phyloP scores from a whole-genome alignment of 495 filamentous ascomycete genomes.

The Aspergillus ostianus region DNA sequence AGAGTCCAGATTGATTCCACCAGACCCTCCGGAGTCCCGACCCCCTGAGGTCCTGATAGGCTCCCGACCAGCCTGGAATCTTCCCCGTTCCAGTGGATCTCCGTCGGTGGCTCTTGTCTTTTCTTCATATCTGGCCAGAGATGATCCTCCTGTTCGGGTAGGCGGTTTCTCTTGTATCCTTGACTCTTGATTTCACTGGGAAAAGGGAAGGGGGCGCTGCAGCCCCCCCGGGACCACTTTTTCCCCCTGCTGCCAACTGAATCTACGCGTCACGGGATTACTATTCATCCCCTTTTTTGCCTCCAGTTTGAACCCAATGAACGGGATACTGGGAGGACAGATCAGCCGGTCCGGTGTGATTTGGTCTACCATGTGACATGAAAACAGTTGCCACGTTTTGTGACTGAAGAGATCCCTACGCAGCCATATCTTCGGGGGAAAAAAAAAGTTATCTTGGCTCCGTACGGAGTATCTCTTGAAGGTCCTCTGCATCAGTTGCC shows the following conservation, averaged over 20 bases:
- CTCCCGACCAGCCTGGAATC: slow-evolving; percentile 9
- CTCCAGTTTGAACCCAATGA: neutral
- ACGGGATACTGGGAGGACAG: no score
- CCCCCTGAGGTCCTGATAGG: slow-evolving; percentile 22
- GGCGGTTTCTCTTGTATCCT: no score
- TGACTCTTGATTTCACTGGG: no score
- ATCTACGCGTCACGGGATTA: neutral
- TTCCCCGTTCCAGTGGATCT: slow-evolving; percentile 25
- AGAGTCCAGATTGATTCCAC: slow-evolving; percentile 11
- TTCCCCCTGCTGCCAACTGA: neutral
- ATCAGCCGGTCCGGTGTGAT: no score
- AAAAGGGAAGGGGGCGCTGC: no score
- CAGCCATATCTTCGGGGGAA: no score
- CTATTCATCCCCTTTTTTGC: neutral
- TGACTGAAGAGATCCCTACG: no score
- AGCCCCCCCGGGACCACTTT: neutral
- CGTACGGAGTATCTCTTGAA: no score
- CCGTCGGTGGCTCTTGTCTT: slow-evolving; percentile 1
- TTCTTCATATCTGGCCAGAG: neutral
- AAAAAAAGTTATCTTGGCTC: no score
- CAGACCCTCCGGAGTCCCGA: neutral
- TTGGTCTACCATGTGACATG: neutral
- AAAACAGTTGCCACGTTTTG: neutral
- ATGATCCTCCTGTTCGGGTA: neutral
- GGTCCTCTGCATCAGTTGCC: no score